Evolutionary conservation across 768 basidiomycete genomes (phyloP).

Genomic region (Boletus pseudo-olivaceus): DNA sequence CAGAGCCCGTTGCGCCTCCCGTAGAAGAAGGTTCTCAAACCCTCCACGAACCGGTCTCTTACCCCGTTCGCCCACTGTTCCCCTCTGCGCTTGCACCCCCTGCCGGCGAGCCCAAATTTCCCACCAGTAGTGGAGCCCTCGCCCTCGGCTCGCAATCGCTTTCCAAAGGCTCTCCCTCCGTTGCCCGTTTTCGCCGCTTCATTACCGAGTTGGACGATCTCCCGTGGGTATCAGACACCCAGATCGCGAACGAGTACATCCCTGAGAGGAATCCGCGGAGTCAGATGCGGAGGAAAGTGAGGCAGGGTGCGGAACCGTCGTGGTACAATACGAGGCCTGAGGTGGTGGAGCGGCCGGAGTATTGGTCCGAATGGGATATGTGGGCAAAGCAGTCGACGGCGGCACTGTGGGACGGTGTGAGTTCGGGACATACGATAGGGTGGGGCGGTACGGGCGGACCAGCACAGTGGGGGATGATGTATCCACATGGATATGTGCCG

Average conservation of each 20-base stretch:
- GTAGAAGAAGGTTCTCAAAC: slow-evolving; percentile 19
- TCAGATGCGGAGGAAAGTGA: slow-evolving; percentile 8
- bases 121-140: not conserved
- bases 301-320: slow-evolving; percentile 22
- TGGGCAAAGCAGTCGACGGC: slow-evolving; percentile 24
- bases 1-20: not conserved
- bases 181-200: slow-evolving; percentile 36
- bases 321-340: slow-evolving; percentile 26
- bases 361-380: slow-evolving; percentile 23
- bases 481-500: slow-evolving; percentile 24
- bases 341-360: not conserved
- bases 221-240: slow-evolving; percentile 42
- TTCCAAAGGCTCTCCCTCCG: slow-evolving; percentile 5
- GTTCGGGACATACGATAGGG: not conserved
- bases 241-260: slow-evolving; percentile 44
- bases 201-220: slow-evolving; percentile 35
- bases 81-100: not conserved
- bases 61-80: not conserved
- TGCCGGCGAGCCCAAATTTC: not conserved
- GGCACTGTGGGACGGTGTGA: slow-evolving; percentile 3
- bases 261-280: slow-evolving; percentile 31
- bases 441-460: not conserved
- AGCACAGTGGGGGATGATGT: slow-evolving; percentile 6
- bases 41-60: slow-evolving; percentile 9
- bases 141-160: slow-evolving; percentile 1